Conservation (phyloP, 2,329 filamentous ascomycete species). For the Fusarium torulosum region DNA sequence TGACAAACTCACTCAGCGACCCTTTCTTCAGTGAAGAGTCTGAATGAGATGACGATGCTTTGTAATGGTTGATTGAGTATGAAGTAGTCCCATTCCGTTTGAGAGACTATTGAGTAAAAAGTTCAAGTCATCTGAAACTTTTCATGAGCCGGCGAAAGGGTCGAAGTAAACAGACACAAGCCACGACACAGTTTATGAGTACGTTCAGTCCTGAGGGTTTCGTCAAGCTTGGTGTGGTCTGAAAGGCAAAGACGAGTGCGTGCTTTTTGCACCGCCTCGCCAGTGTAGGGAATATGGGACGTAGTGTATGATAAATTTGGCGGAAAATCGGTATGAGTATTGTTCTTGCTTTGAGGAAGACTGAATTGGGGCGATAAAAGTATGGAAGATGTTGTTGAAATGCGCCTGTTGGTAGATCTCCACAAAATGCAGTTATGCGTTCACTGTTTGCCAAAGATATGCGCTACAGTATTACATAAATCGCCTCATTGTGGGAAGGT, state of each 20-base stretch:
- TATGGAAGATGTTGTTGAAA: constrained; percentile 34
- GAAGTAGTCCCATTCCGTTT: constrained; percentile 19
- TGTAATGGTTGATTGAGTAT: constrained; percentile 19
- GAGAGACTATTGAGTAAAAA: background rate
- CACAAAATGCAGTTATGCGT: constrained; percentile 39
- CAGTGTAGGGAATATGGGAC: background rate
- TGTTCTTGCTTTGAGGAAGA: constrained; percentile 12
- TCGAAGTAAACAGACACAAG: background rate
- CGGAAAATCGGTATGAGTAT: background rate
- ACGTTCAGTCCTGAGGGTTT: constrained; percentile 16
- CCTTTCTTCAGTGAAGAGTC: background rate
- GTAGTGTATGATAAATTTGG: background rate
- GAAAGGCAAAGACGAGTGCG: constrained; percentile 7
- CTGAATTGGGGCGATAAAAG: constrained; percentile 13
- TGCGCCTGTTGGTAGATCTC: constrained; percentile 32
- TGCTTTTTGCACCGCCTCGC: constrained; percentile 16
- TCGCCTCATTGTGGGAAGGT: background rate
- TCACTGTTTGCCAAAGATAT: constrained; percentile 17
- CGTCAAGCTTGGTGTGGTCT: constrained; percentile 28
- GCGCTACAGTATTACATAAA: constrained; percentile 1
- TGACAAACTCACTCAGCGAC: background rate
- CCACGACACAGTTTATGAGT: constrained; percentile 4
- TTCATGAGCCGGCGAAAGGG: background rate
- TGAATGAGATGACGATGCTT: background rate
- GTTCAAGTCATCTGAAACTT: background rate